phyloP scores from a whole-genome alignment of 148 eudicot genomes.

The Cornus controversa region DNA sequence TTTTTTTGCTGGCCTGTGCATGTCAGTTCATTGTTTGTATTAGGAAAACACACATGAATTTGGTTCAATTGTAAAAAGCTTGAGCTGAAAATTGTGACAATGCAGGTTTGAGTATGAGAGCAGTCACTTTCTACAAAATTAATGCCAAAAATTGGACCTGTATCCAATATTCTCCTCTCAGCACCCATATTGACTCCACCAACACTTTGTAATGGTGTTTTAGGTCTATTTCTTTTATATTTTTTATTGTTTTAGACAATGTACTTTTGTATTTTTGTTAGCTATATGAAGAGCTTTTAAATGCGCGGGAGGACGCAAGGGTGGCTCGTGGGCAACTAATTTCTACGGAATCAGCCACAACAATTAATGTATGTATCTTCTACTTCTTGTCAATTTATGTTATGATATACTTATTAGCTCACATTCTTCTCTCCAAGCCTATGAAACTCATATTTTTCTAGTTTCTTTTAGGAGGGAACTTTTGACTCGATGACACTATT shows the following conservation, averaged over 20 bases:
- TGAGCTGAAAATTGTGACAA: no score
- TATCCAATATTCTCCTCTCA: background rate
- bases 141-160: background rate
- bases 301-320: conserved; percentile 62
- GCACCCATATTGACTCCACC: background rate
- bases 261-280: conserved; percentile 15
- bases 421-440: background rate
- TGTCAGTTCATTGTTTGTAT: background rate
- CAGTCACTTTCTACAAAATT: no score
- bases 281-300: conserved; percentile 60
- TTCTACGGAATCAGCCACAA: conserved; percentile 27
- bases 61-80: background rate
- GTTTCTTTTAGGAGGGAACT: conserved; percentile 44
- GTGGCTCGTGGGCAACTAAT: conserved; percentile 44
- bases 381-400: background rate
- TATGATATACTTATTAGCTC: background rate
- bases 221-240: no score
- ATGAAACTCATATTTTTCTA: conserved; percentile 20
- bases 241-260: background rate
- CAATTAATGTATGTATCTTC: conserved; percentile 32
- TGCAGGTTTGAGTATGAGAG: no score
- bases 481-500: conserved; percentile 43
- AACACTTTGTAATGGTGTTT: background rate
- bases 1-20: background rate
- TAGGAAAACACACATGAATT: background rate